Evolutionary conservation across 495 filamentous ascomycete genomes (phyloP), one percentile per base, ranked within the genome.

Genomic region (Aspergillus steynii): DNA sequence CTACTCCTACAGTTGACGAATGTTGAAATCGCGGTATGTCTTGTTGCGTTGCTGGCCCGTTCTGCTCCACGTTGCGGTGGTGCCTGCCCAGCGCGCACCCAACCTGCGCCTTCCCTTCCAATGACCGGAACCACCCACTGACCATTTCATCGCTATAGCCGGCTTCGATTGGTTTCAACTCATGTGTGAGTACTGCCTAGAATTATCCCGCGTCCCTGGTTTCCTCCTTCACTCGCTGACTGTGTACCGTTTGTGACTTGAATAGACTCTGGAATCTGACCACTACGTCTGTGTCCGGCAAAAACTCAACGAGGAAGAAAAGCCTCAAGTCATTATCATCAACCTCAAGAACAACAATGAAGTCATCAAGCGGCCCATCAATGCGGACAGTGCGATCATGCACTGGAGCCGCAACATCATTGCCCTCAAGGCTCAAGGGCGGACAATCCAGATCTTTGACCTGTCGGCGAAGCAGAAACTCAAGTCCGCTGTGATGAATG

Each of bases 381-480:
- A 97, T 80, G 96, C 95, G 66, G 95, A 99, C 81, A 97, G 93
- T 86, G 96, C 95, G 62, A 97, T 99, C 72, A 97, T 99, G 95
- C 95, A 99, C 85, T 97, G 93, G 91, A 85, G 81, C 66, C 88
- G 88, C 71, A 91, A 95, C 73, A 93, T 98, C 75, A 98, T 99
- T 71, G 95, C 96, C 50, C 85, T 99, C 61, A 94, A 93, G 75
- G 96, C 95, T 34, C 91, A 96, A 69, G 84, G 85, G 53, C 85
- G 93, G 61, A 98, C 96, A 60, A 86, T 99, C 46, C 95, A 99
- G 79, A 96, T 99, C 67, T 99, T 99, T 79, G 93, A 99, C 75
- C 83, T 99, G 55, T 84, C 83, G 52, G 84, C 85, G 57, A 97
- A 97, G 77, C 81, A 86, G 68, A 98, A 97, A 83, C 85, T 98